These are phyloP conservation scores for Solanum medicagineum DNA, from an alignment of 257 asterid species.

Conservation along the genomic window DNA sequence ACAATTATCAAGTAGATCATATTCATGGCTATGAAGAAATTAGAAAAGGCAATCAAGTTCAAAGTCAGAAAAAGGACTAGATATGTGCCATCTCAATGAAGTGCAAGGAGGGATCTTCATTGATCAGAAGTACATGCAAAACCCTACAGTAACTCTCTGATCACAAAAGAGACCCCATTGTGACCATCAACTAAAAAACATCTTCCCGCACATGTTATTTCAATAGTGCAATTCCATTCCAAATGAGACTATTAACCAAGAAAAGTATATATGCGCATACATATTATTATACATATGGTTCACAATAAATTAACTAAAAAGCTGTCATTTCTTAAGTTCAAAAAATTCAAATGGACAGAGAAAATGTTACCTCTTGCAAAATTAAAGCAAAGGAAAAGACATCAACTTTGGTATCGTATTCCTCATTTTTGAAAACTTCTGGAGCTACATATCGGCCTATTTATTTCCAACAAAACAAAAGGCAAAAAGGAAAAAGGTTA, in stretches of 20 bases:
- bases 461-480: conserved; percentile 6
- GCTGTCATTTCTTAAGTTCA: not conserved
- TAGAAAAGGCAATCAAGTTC: not conserved
- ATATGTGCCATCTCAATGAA: not conserved
- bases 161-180: not conserved
- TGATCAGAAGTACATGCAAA: not conserved
- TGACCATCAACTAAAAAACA: not conserved
- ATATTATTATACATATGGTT: not conserved
- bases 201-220: not conserved
- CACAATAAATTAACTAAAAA: not conserved
- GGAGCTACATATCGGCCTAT: conserved; percentile 96
- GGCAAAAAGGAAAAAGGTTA: not conserved
- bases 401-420: conserved; percentile 90
- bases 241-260: not conserved
- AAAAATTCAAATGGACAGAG: not conserved
- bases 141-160: not conserved
- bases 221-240: not conserved
- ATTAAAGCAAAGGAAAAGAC: conserved; percentile 91
- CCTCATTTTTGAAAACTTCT: conserved; percentile 76
- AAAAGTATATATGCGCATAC: not conserved
- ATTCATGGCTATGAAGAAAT: not conserved
- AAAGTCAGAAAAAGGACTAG: not conserved
- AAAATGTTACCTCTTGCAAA: conserved; percentile 67
- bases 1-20: not conserved
- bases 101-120: not conserved